Base-by-base conservation (phyloP, 2,329 filamentous ascomycete species). In the Xylaria hypoxylon region DNA sequence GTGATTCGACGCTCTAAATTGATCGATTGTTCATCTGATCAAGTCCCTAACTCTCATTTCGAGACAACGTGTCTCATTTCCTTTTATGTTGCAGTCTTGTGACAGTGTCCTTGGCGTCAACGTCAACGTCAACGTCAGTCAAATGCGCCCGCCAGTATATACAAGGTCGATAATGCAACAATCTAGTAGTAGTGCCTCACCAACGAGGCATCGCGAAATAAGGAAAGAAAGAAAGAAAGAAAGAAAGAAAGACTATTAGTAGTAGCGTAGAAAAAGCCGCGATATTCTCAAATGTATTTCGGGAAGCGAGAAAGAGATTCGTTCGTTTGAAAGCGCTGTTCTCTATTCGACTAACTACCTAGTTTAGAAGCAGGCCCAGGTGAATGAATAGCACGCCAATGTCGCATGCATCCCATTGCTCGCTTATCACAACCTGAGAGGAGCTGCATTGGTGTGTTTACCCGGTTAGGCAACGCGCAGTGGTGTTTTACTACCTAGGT, bases 341-440 rank as follows among this genome's bases (percentile, higher is more conserved):
- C 22, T 40, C 35, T 7, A 42, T 28, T 28, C 33, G 51, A 38
- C 13, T 38, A 38, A 4, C 2, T 13, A 38, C n/a, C 35, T 24
- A 42, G 31, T 22, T 52, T 10, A 42, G 4, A 28, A 40, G 51
- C 51, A 55, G 13, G 51, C 17, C 22, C 22, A 40, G 6, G 26
- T 28, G 58, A 11, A 13, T 2, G 48, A 60, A 35, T 31, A 40
- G 40, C 22, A 17, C 35, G n/a, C 22, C 50, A 33, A 51, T 17
- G 52, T 59, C 6, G 40, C 48, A 59, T 59, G 55, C 22, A 31
- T 55, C 38, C n/a, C 48, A 40, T 40, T 15, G 22, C 52, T 53
- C 48, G n/a, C 38, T 19, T 15, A 13, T 59, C n/a, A 28, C n/a
- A 26, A 11, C 51, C 28, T 38, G 38, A 22, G 22, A 52, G 26